Base-by-base conservation (phyloP, 192 early-diverging fungal genomes). In the Coemansia sp. region DNA sequence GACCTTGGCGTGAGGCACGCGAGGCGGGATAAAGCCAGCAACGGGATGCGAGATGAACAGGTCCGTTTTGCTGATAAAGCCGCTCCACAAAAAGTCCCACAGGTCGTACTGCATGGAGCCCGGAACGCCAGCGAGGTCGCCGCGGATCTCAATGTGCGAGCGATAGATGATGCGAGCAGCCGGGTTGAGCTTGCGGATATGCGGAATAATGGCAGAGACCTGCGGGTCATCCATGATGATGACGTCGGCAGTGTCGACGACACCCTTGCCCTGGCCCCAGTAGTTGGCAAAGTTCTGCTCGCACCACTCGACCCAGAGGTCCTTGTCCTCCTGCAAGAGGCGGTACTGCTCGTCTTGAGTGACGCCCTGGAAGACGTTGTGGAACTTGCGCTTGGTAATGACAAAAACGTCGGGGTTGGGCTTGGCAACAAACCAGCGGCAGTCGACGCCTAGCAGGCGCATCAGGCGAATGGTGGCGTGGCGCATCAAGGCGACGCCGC, bases 151-250 rank as follows among this genome's bases (percentile, higher is more conserved):
- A 58, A 93, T 93, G 71, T 93, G 91, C 60, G 86, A 90, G 50
- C 91, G 85, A 81, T 85, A 93, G 43, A 93, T 85, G 48, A 93
- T 82, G 36, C 87, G 86, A 43, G 84, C 85, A 3, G 60, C 60
- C 3, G 88, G 88, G 42, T 89, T 86, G 63, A 87, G 70, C 59
- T 79, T 71, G 55, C 88, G 88, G 70, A 93, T 91, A 40, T 82
- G 71, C 38, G 91, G 90, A 61, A 93, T 90, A 39, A 93, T 87
- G 29, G 87, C 91, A n/a, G 73, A 84, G 14, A 89, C 84, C 80
- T 92, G 90, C 38, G 90, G 90, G 52, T 93, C 91, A 36, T 93
- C 91, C 76, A 93, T 93, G 38, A 93, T 80, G 70, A 92, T 90
- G 53, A 93, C 88, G 82, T 93, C 89, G 18, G 87, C 86, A 21